Conservation (phyloP, 805 yeast genomes). For the Metschnikowia cerradonensis region DNA sequence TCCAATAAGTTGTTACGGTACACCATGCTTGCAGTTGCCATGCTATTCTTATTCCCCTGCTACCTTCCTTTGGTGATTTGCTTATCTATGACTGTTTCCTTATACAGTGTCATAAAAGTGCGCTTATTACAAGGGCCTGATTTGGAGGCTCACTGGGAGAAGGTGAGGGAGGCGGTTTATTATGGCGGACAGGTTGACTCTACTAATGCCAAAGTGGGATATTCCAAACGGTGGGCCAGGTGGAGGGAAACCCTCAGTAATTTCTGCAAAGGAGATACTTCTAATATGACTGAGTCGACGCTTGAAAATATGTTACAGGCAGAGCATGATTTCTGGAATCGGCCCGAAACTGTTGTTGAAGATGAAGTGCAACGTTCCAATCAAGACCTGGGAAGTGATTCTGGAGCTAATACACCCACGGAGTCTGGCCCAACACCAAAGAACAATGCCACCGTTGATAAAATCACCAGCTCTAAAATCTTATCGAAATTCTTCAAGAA, state of each 20-base stretch:
- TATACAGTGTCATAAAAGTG: slow-evolving; percentile 40
- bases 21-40: slow-evolving; percentile 22
- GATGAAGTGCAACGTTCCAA: slow-evolving; percentile 11
- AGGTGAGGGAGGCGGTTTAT: slow-evolving; percentile 31
- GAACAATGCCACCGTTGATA: not conserved
- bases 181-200: slow-evolving; percentile 27
- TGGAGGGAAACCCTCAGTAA: slow-evolving; percentile 26
- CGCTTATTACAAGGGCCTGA: slow-evolving; percentile 23
- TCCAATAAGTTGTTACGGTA: slow-evolving; percentile 24
- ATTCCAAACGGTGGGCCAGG: slow-evolving; percentile 26
- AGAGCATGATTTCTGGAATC: slow-evolving; percentile 25
- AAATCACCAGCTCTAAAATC: not conserved
- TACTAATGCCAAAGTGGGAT: slow-evolving; percentile 31
- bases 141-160: slow-evolving; percentile 29
- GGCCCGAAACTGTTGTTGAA: slow-evolving; percentile 9
- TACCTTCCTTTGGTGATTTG: slow-evolving; percentile 48
- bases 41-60: slow-evolving; percentile 38
- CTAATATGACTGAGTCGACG: slow-evolving; percentile 32
- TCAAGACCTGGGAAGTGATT: slow-evolving; percentile 12
- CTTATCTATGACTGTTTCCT: slow-evolving; percentile 31
- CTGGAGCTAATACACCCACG: slow-evolving; percentile 8
- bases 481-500: not conserved
- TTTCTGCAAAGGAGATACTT: slow-evolving; percentile 40
- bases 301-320: slow-evolving; percentile 37
- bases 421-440: not conserved